Base-by-base conservation (phyloP, 495 filamentous ascomycete species). In the Talaromyces adpressus region DNA sequence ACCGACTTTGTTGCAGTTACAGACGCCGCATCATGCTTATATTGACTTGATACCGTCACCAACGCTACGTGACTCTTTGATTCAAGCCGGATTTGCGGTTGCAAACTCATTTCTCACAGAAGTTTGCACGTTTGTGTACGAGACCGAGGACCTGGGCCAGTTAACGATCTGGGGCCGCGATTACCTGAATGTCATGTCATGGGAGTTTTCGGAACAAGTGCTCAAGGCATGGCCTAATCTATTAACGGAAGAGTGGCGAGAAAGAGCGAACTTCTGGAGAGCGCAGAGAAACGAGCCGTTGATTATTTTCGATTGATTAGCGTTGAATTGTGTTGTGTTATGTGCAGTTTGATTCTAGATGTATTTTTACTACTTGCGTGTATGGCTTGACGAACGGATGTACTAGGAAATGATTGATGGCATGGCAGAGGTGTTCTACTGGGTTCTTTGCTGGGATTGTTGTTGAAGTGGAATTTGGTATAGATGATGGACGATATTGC, bases 1-100 rank as follows among this genome's bases (percentile, higher is more conserved):
- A 56, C 76, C 76, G 6, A 75, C 71, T n/a, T 64, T 66, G 32
- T 58, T 68, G 22, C 75, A 79, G 60, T 66, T 79, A 12, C 67
- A 67, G 53, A 77, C 69, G 2, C 69, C 72, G 11, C 76, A 79
- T 62, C 76, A 76, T 56, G 73, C 70, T 20, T 75, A 74, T 53
- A 71, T 79, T 34, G 76, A 79, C 61, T 63, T 78, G 56, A 67
- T 79, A 27, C 68, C 75, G 18, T 72, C 74, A 6, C 70, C 68
- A 4, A 63, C 69, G 1, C 60, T 78, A 7, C 71, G 75, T 14
- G 72, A 78, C 16, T 22, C 27, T 22, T 14, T 66, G 11, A 66
- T 66, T 34, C 34, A 25, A 12, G 47, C 62, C 56, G 65, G 65
- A n/a, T 53, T 60, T 22, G 65, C 34, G 23, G 54, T 54, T 23